A percentile compares a stretch with the other conserved stretches of the same genome.
Evolutionary conservation across 257 asterid species (phyloP).

Genomic region (Jaltomata sinuosa): DNA sequence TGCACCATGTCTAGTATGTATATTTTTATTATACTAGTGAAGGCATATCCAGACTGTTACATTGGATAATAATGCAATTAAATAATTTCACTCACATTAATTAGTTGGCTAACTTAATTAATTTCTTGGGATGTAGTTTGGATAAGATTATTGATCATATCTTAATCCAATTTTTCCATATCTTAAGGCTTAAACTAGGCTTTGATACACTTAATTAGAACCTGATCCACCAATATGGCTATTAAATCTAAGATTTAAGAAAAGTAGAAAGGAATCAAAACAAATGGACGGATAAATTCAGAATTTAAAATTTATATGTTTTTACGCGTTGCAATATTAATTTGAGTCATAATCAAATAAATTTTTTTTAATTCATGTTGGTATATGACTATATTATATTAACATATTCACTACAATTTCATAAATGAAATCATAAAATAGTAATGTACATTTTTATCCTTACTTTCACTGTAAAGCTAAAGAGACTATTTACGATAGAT

Average conservation of each 20-base stretch:
- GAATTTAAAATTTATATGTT: not conserved
- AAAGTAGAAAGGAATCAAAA: not conserved
- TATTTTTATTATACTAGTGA: not conserved
- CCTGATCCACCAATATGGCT: not conserved
- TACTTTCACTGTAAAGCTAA: no score
- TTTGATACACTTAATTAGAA: not conserved
- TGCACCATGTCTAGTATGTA: not conserved
- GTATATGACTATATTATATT: no score
- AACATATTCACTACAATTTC: no score
- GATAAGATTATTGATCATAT: not conserved
- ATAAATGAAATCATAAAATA: no score
- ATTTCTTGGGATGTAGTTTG: not conserved
- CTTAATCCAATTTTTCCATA: not conserved
- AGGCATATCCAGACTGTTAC: not conserved
- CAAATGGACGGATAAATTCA: not conserved
- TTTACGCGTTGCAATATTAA: not conserved
- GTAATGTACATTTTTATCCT: no score
- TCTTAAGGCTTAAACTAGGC: not conserved
- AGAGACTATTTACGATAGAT: no score
- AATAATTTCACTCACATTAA: not conserved
- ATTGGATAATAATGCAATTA: not conserved
- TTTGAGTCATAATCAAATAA: no score
- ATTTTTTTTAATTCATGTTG: no score
- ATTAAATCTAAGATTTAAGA: not conserved
- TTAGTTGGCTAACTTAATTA: not conserved